Evolutionary conservation across 2,329 filamentous ascomycete species (phyloP), one percentile per base, ranked within the genome.

Genomic region (Alternaria sp.): DNA sequence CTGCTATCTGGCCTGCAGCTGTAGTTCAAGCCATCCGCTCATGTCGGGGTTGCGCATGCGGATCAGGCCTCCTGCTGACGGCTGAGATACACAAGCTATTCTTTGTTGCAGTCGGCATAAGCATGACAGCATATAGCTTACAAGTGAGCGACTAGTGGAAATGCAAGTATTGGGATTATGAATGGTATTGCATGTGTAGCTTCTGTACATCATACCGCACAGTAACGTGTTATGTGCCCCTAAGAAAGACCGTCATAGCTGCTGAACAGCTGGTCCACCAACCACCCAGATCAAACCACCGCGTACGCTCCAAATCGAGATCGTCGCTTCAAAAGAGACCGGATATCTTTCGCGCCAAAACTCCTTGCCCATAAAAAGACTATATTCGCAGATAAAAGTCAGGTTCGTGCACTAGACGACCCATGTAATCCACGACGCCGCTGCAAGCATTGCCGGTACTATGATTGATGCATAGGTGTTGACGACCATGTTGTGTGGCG

Each of bases 351-450:
- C 46, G 44, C 60, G 57, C 60, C 56, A 19, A 58, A 58, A 57
- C 70, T 65, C 71, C 69, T 23, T 64, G 60, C 46, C 64, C 49
- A 21, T 54, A 49, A 55, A 28, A 58, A 46, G 47, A 59, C 26
- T 12, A 62, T 25, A 58, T 47, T 46, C 45, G 25, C 15, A 21
- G 19, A 30, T 44, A 62, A 59, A 73, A 21, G 17, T 36, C 15
- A 17, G 17, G n/a, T 44, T 44, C 13, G 36, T n/a, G 3, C 15
- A 11, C 59, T 54, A 59, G 32, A 45, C 32, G 5, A 73, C 49
- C 72, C 75, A 77, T 13, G 70, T 73, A 53, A 74, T 30, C 68
- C 73, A 77, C 5, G 71, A 69, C 15, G 73, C 76, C 0, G 68
- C 63, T 10, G 63, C 62, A 8, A 79, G 61, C 63, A 77, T 61